These are phyloP conservation scores for Diaporthe citrichinensis DNA, from an alignment of 2,329 filamentous ascomycete species.

Conservation along the genomic window DNA sequence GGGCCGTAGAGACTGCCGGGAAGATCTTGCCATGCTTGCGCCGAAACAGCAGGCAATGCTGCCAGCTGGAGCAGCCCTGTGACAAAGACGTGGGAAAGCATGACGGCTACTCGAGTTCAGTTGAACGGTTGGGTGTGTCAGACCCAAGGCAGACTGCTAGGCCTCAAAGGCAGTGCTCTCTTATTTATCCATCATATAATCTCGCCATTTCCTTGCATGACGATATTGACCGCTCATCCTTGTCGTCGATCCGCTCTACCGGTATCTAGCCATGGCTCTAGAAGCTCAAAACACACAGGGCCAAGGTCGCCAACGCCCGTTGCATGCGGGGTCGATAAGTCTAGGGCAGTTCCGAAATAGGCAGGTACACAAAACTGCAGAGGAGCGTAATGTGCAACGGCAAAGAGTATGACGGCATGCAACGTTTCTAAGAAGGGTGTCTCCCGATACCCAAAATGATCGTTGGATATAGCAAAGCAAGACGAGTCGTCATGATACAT, in stretches of 20 bases:
- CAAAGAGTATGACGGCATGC: slow-evolving; percentile 16
- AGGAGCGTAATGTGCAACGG: not conserved
- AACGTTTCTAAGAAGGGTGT: not conserved
- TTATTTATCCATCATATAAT: slow-evolving; percentile 5
- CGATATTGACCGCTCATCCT: slow-evolving; percentile 25
- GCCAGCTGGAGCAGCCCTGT: slow-evolving; percentile 11
- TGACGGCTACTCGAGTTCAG: not conserved
- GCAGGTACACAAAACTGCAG: slow-evolving; percentile 8
- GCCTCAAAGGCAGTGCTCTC: not conserved
- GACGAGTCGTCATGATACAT: not conserved
- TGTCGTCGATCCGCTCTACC: slow-evolving; percentile 22
- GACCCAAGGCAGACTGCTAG: fast-evolving
- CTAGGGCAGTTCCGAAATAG: slow-evolving; percentile 18
- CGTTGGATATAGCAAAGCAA: too few relatives aligned
- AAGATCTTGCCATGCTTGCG: slow-evolving; percentile 36
- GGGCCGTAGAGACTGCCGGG: slow-evolving; percentile 37
- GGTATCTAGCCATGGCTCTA: slow-evolving; percentile 21
- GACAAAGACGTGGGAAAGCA: not conserved
- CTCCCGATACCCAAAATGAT: not conserved
- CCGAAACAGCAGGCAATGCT: not conserved
- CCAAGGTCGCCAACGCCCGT: slow-evolving; percentile 21
- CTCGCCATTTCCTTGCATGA: slow-evolving; percentile 11
- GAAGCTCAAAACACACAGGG: slow-evolving; percentile 3
- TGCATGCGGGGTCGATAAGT: slow-evolving; percentile 29
- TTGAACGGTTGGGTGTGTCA: not conserved